phyloP scores from a whole-genome alignment of 768 basidiomycete species.

The Lactarius deliciosus region DNA sequence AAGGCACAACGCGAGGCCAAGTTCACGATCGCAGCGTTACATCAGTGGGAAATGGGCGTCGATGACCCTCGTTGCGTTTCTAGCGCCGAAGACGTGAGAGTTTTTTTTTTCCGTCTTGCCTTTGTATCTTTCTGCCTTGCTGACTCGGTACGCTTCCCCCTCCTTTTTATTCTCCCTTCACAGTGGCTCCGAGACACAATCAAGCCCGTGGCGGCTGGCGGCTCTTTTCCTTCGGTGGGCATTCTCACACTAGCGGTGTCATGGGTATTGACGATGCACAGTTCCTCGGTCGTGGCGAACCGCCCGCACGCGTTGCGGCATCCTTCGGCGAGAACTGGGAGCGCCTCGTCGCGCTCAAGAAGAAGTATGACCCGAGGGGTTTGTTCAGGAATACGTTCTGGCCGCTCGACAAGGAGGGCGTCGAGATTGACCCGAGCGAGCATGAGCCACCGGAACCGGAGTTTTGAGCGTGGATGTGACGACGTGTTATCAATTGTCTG shows the following conservation, averaged over 20 bases:
- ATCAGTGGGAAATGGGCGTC: constrained; percentile 88
- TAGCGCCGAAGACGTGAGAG: constrained; percentile 74
- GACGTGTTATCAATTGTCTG: neutral
- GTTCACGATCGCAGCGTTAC: constrained; percentile 86
- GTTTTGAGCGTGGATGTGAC: neutral
- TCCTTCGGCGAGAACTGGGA: constrained; percentile 78
- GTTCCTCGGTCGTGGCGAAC: constrained; percentile 76
- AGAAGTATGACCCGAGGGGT: constrained; percentile 70
- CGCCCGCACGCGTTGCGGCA: constrained; percentile 56
- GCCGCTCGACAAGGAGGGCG: constrained; percentile 64
- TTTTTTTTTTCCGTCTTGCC: neutral
- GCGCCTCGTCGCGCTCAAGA: constrained; percentile 69
- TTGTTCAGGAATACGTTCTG: constrained; percentile 79
- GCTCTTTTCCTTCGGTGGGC: constrained; percentile 82
- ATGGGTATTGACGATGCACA: constrained; percentile 34
- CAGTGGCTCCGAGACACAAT: constrained; percentile 83
- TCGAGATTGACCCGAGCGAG: constrained; percentile 51
- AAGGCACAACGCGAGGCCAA: constrained; percentile 74
- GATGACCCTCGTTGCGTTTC: constrained; percentile 78
- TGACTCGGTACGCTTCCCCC: constrained; percentile 20
- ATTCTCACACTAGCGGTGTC: constrained; percentile 5
- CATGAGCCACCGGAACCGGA: constrained; percentile 62
- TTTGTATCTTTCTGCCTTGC: constrained; percentile 13
- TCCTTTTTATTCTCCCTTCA: neutral
- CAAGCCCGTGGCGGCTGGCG: constrained; percentile 69